Evolutionary conservation across 331 rosid species (phyloP).

Genomic region (Erythrophleum ivorense): DNA sequence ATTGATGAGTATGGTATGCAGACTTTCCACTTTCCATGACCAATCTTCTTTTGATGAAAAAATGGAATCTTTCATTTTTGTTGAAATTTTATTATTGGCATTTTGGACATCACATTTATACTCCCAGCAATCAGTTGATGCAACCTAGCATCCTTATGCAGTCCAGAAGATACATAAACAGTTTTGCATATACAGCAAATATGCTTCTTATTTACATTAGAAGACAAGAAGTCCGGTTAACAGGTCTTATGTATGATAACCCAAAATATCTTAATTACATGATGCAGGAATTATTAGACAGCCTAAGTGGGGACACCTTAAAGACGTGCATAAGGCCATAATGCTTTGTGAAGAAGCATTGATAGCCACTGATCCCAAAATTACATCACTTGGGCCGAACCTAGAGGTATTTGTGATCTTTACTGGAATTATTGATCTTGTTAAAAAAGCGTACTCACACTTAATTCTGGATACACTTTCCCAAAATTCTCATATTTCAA

Average conservation of each 20-base stretch:
- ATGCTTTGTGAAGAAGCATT: conserved; percentile 85
- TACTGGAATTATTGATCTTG: background rate
- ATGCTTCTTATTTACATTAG: conserved; percentile 20
- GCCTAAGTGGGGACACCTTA: conserved; percentile 98
- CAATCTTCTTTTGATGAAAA: background rate
- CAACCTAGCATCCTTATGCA: background rate
- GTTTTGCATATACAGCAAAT: conserved; percentile 5
- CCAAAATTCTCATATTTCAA: background rate
- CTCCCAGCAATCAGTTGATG: background rate
- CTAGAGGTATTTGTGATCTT: conserved; percentile 64
- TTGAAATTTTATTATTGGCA: conserved; percentile 14
- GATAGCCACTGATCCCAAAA: conserved; percentile 79
- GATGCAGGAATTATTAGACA: conserved; percentile 83
- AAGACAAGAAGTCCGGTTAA: background rate
- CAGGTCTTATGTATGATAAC: conserved; percentile 11
- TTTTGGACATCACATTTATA: conserved; percentile 18
- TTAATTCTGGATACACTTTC: background rate
- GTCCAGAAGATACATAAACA: conserved; percentile 22
- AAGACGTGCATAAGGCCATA: conserved; percentile 83
- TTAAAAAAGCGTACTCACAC: background rate
- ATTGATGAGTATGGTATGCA: conserved; percentile 93
- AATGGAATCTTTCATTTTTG: background rate
- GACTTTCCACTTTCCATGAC: conserved; percentile 16
- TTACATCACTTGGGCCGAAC: conserved; percentile 70
- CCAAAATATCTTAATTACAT: conserved; percentile 21